Evolutionary conservation across 1,139 yeast species (phyloP).

Genomic region (Taphrina confusa): DNA sequence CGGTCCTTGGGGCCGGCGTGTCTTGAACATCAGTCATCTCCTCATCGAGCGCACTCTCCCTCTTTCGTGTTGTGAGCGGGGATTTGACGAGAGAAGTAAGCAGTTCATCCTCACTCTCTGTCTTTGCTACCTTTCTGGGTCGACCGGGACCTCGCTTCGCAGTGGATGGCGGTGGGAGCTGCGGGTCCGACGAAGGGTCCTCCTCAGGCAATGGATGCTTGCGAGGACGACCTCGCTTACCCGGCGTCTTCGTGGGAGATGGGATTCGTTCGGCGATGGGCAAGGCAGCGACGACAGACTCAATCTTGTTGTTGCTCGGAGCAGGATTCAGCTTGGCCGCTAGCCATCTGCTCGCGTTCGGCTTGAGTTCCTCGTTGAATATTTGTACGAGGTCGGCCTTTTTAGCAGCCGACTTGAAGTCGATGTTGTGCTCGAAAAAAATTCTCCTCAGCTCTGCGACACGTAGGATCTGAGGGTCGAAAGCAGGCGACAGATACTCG

Average conservation of each 20-base stretch:
- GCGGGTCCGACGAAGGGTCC: neutral
- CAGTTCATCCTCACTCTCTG: slow-evolving; percentile 15
- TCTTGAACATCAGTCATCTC: neutral
- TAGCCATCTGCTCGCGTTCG: slow-evolving; percentile 49
- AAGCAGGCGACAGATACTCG: slow-evolving; percentile 49
- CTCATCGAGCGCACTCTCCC: neutral
- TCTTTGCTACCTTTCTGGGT: slow-evolving; percentile 27
- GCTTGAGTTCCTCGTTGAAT: slow-evolving; percentile 55
- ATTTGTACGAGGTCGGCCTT: slow-evolving; percentile 61
- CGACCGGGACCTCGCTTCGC: slow-evolving; percentile 11
- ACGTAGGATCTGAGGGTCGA: slow-evolving; percentile 62
- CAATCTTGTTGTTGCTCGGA: slow-evolving; percentile 15
- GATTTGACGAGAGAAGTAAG: neutral
- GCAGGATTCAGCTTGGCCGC: slow-evolving; percentile 4
- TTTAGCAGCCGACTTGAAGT: slow-evolving; percentile 61
- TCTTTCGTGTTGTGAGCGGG: neutral
- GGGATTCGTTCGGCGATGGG: neutral
- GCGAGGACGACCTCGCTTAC: slow-evolving; percentile 6
- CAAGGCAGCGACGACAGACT: slow-evolving; percentile 6
- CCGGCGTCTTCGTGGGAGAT: slow-evolving; percentile 20
- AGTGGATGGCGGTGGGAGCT: slow-evolving; percentile 13
- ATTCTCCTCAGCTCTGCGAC: slow-evolving; percentile 66
- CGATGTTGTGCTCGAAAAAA: slow-evolving; percentile 59
- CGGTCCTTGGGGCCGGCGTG: slow-evolving; percentile 15
- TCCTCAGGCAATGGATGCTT: slow-evolving; percentile 16